Base-by-base conservation (phyloP, 345 rosid species). In the Gynandropsis gynandra region DNA sequence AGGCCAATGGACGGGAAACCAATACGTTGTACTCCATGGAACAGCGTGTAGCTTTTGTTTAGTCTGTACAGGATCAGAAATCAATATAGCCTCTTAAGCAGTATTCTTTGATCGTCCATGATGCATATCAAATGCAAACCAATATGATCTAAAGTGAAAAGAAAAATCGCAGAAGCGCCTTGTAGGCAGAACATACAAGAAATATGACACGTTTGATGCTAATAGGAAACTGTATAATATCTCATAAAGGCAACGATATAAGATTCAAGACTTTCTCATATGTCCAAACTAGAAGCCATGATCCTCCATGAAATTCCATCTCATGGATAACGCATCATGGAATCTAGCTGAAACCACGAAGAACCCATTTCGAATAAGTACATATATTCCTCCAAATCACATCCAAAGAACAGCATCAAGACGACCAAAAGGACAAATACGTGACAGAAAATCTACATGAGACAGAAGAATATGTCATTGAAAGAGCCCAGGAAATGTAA, bases 21-120 rank as follows among this genome's bases (percentile, higher is more conserved):
- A 42, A 59, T 32, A 16, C 57, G 50, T 50, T 65, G 54, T 31
- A 73, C 44, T 50, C 81, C 78, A 59, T 63, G 76, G 58, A 75
- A 55, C 58, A 69, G 51, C 47, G 72, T 72, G 34, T 64, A 65
- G 52, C 62, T 63, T 65, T 66, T 72, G 56, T 72, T 58, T 50
- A 59, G n/a, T 52, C 86, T 77, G 55, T 61, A 65, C 1, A 64
- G 9, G 70, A 60, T 20, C 54, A 50, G 44, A 59, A 32, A 41
- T 24, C 55, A 59, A 13, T 47, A 36, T 15, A 33, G 35, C 38
- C 29, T 43, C 48, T 21, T 19, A 32, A 10, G 24, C 21, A 42
- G 17, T 1, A n/a, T 17, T 40, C 33, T 41, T 21, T 17, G 10
- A 2, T 33, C 7, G 41, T 37, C 41, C 31, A 54, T 6, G 14